Base-by-base conservation (phyloP, 164 flowering plant species). In the Berberis vulgaris region DNA sequence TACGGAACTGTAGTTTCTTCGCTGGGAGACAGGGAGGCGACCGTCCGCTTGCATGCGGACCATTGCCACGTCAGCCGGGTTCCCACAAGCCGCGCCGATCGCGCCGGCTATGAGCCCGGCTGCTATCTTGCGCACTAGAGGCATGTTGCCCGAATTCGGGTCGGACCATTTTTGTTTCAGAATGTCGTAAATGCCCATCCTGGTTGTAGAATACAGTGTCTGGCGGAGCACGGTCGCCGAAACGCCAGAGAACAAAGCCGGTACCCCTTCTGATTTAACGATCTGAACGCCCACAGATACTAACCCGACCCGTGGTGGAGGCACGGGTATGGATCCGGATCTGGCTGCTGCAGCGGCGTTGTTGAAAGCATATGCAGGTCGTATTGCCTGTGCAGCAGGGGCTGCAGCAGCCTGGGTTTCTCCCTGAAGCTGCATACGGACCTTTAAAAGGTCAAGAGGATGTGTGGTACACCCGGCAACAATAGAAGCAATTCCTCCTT, bases 21-120 rank as follows among this genome's bases (percentile, higher is more conserved):
- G 88, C 65, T 89, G 78, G 1, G 75, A 78, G 41, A 40, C 7
- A 1, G 98, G 98, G 39, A 91, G 92, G 4, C 96, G 76, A 2
- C 96, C 96, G 74, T 91, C 98, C 53, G 94, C 98, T 49, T 89
- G 98, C 98, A 89, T 91, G 10, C 94, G 80, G 7, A 91, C 97
- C 97, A 91, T 91, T 5, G 97, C 94, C 38, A 91, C 90, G 72
- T 91, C 96, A 13, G 97, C 96, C 0, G 97, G 97, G 76, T 91
- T 91, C 0, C 97, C 96, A 5, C 83, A 84, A 46, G 94, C 89
- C 2, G 97, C 97, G 0, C 97, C 94, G 54, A 91, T 75, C 0
- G 72, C 96, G 12, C 97, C 96, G 41, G 97, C 94, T 53, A 84
- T 66, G 11, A 88, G 71, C 1, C 94, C 97, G 53, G 90, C 96